phyloP scores from a whole-genome alignment of 352 stramenopile species.

The Globisporangium polare region DNA sequence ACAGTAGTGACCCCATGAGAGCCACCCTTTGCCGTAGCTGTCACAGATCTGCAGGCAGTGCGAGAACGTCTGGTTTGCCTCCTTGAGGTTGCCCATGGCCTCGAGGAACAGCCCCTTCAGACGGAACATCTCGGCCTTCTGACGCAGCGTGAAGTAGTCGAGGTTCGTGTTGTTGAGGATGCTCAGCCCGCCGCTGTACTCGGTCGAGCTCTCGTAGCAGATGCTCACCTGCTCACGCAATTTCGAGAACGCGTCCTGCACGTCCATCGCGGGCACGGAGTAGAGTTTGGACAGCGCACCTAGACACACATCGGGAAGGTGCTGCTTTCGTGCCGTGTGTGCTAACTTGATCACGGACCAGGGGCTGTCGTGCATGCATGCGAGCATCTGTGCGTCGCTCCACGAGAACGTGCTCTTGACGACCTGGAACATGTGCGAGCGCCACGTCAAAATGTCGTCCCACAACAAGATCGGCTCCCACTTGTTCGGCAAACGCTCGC shows the following conservation, averaged over 20 bases:
- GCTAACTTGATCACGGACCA: constrained; percentile 92
- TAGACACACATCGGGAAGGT: constrained; percentile 83
- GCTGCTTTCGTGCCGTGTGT: constrained; percentile 89
- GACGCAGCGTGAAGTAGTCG: constrained; percentile 89
- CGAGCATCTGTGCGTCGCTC: constrained; percentile 86
- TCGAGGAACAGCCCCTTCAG: constrained; percentile 90
- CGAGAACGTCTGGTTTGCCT: constrained; percentile 91
- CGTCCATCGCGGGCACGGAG: constrained; percentile 88
- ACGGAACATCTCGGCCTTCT: constrained; percentile 92
- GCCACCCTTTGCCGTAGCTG: constrained; percentile 92
- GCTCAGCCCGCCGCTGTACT: constrained; percentile 84
- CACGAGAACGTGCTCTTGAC: constrained; percentile 87
- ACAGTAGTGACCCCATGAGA: constrained; percentile 93
- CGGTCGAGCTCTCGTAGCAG: constrained; percentile 86
- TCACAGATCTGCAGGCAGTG: constrained; percentile 90
- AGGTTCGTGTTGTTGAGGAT: constrained; percentile 94
- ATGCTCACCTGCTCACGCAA: constrained; percentile 92
- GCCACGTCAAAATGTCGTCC: constrained; percentile 93
- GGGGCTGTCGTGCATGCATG: constrained; percentile 89
- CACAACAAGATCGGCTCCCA: constrained; percentile 91
- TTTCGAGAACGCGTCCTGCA: constrained; percentile 92
- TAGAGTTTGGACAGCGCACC: constrained; percentile 85
- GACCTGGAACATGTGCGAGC: constrained; percentile 91
- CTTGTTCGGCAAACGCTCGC: constrained; percentile 91
- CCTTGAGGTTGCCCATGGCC: constrained; percentile 61